Evolutionary conservation across 345 rosid genomes (phyloP).

Genomic region (Rubroshorea leprosula): DNA sequence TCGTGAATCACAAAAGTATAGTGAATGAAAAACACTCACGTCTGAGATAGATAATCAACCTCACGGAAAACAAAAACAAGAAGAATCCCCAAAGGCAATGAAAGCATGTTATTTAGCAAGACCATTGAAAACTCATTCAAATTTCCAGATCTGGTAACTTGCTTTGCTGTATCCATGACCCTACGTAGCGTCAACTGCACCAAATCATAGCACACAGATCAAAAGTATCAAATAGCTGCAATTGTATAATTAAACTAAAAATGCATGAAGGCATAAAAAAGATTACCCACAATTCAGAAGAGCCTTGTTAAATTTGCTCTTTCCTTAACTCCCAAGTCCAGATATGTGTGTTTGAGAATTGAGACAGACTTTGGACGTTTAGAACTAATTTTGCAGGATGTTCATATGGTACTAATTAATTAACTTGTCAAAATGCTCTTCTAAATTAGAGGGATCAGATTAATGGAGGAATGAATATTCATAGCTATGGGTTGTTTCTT

Average conservation of each 20-base stretch:
- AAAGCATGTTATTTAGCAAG: constrained; percentile 86
- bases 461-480: neutral
- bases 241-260: too few species aligned
- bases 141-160: constrained; percentile 77
- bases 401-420: neutral
- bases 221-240: neutral
- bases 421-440: neutral
- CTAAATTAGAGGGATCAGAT: neutral
- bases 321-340: neutral
- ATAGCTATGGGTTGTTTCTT: neutral
- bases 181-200: constrained; percentile 84
- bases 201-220: constrained; percentile 16
- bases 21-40: constrained; percentile 45
- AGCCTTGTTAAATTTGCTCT: neutral
- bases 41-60: constrained; percentile 64
- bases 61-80: constrained; percentile 77
- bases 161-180: constrained; percentile 98
- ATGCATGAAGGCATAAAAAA: neutral
- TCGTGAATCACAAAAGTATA: neutral
- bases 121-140: constrained; percentile 97
- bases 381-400: neutral
- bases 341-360: neutral
- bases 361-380: neutral
- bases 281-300: neutral
- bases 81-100: constrained; percentile 77